Base-by-base conservation (phyloP, 2,329 filamentous ascomycete species). In the Colletotrichum incanum region DNA sequence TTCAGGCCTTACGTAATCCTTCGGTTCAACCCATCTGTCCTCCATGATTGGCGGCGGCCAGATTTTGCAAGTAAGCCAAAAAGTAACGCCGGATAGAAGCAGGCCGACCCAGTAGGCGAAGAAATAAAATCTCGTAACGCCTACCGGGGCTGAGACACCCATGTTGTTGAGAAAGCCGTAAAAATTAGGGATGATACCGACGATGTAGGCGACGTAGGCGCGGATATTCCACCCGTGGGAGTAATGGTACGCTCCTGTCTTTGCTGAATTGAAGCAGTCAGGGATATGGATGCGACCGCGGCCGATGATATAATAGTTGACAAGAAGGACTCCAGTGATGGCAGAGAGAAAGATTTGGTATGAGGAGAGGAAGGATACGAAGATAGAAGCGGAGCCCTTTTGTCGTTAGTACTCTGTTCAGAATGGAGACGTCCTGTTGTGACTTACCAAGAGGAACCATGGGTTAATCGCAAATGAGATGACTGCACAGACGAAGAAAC, bases 101-200 rank as follows among this genome's bases (percentile, higher is more conserved):
- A 91, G 83, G 4, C 86, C 85, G 7, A 89, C 87, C 75, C 86
- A 85, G 67, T 86, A 87, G 0, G 88, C 88, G 31, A 91, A 81
- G 72, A 88, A 89, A 75, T 91, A 91, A 78, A 90, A 89, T 20
- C 78, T 76, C 0, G 77, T 79, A 3, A 82, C 76, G 0, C 78
- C 79, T 0, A 78, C 5, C 1, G 83, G 82, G 0, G 79, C 80
- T 0, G 60, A 4, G 5, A 85, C 81, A 1, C 83, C 83, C 79
- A 84, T 81, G 28, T 82, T 80, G 68, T 81, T 78, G 2, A 84
- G 75, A 56, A 85, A 85, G 1, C 82, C 82, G 56, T 81, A 82
- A 59, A 85, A 82, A 55, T 84, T 84, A 0, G 82, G 82, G 6
- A 78, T 76, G n/a, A 84, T 78, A 18, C 80, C 81, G 43, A 82